A percentile compares a stretch with the other conserved stretches of the same genome.
phyloP scores from a whole-genome alignment of 768 basidiomycete genomes.

The Suillus ampliporus region DNA sequence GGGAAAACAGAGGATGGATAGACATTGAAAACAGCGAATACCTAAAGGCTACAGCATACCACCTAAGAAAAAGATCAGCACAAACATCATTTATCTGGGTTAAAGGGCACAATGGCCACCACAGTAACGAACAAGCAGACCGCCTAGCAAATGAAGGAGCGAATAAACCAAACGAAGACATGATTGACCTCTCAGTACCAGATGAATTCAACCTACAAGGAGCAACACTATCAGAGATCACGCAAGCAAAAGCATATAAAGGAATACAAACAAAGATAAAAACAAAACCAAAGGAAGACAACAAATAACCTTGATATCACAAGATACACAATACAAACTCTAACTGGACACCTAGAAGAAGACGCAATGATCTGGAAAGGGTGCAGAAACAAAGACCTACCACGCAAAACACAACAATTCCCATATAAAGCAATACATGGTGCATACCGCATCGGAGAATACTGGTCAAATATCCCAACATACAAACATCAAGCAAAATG shows the following conservation, averaged over 20 bases:
- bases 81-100: constrained; percentile 29
- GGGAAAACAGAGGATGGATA: constrained; percentile 20
- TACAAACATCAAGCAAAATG: background rate
- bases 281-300: background rate
- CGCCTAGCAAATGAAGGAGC: constrained; percentile 23
- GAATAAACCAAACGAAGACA: background rate
- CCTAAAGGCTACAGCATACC: too few relatives aligned
- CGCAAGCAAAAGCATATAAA: background rate
- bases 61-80: constrained; percentile 13
- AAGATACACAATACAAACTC: background rate
- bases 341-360: background rate
- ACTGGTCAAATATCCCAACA: background rate
- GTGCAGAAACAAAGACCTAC: background rate
- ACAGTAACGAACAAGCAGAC: constrained; percentile 31
- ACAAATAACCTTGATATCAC: background rate
- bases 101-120: constrained; percentile 28
- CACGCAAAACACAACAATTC: background rate
- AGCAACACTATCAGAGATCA: background rate
- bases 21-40: too few relatives aligned
- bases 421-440: background rate
- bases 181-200: background rate
- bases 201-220: background rate
- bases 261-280: background rate
- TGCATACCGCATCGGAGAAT: background rate
- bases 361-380: background rate